Base-by-base conservation (phyloP, 2,329 filamentous ascomycete genomes). In the Fusarium sarcochroum region DNA sequence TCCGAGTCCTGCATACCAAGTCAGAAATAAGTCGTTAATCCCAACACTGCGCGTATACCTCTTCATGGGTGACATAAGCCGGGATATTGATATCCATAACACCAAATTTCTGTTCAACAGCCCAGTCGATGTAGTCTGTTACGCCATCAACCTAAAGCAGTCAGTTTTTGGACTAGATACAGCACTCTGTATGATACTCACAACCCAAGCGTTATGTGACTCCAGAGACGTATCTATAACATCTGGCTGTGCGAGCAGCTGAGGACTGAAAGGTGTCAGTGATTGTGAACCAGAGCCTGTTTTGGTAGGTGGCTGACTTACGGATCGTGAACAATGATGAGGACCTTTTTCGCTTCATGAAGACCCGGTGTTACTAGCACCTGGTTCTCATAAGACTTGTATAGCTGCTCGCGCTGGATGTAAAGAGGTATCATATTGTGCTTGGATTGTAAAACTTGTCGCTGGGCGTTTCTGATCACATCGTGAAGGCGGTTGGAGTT, bases 81-180 rank as follows among this genome's bases (percentile, higher is more conserved):
- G 95, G 95, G 4, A 99, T 86, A 69, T 98, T 98, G 60, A 97
- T 88, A 77, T 99, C 96, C 73, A 99, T 91, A 21, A 98, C 89
- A 2, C 90, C 93, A 74, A 95, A 97, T 17, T 87, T 89, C 59
- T 93, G 87, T n/a, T 85, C 81, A 20, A 90, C 80, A 0, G 93
- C 93, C 93, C 94, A 97, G 61, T 91, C 89, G 67, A 98, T 89
- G 77, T 97, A 98, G 27, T 89, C 87, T 75, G 90, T 89, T 46
- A 94, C 87, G 48, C 89, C 87, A 84, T 98, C 94, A 81, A 92
- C 89, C 94, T 97, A 49, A 15, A 50, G 80, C 21, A 20, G 35
- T 72, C 41, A 75, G 71, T 44, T 9, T 27, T 17, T 11, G 13
- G 7, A n/a, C 3, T 3, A 13, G 18, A 8, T 7, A 46, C 15